Evolutionary conservation across 1,284 basidiomycete genomes (phyloP).

Genomic region (Tilletia setariae): DNA sequence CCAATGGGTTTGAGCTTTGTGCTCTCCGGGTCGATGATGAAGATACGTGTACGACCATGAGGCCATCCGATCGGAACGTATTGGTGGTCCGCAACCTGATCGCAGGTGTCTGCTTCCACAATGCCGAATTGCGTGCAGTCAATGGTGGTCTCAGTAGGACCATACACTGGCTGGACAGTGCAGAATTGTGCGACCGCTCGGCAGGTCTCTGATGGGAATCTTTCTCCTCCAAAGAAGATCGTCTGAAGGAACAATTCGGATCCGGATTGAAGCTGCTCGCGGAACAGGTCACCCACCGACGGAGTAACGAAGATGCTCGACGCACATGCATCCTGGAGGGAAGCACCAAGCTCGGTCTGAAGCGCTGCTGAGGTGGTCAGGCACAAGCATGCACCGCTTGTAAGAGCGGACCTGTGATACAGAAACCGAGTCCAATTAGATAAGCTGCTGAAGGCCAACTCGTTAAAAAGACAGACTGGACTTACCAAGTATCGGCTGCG

Average conservation of each 20-base stretch:
- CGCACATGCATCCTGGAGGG: not conserved
- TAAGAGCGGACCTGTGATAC: not conserved
- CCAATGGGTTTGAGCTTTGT: constrained; percentile 20
- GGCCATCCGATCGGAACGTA: not conserved
- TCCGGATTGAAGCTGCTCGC: not conserved
- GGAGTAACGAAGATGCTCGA: not conserved
- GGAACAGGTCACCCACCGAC: not conserved
- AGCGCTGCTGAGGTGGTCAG: not conserved
- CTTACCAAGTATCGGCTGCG: not conserved
- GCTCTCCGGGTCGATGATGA: not conserved
- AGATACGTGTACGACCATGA: not conserved
- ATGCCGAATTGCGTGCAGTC: not conserved
- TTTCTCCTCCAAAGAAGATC: not conserved
- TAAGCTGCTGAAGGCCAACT: no score
- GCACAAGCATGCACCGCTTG: not conserved
- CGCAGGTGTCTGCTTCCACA: not conserved
- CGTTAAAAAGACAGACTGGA: no score
- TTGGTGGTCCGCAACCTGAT: not conserved
- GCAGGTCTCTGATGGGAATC: not conserved
- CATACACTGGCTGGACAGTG: constrained; percentile 29
- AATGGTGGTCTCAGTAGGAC: constrained; percentile 44
- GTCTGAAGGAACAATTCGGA: not conserved
- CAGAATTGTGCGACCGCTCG: not conserved
- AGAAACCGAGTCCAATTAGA: no score
- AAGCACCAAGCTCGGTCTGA: not conserved